phyloP scores from a whole-genome alignment of 2,329 filamentous ascomycete species.

The Shiraia bambusicola region DNA sequence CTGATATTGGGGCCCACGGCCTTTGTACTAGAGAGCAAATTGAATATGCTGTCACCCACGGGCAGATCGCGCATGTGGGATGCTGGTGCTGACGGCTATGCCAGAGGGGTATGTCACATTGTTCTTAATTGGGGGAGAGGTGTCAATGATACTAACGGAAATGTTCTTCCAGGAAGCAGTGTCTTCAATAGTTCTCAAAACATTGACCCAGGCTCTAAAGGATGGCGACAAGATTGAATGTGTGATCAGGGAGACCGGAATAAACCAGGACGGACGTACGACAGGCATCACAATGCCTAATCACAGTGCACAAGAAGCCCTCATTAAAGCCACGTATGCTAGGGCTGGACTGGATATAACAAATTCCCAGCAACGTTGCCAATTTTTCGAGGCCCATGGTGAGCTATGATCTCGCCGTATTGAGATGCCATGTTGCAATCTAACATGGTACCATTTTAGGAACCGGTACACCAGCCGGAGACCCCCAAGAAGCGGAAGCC shows the following conservation, averaged over 20 bases:
- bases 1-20: conserved; percentile 11
- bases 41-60: conserved; percentile 37
- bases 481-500: conserved; percentile 27
- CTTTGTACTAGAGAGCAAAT: conserved; percentile 27
- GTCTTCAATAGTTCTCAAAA: conserved; percentile 55
- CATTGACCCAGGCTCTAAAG: conserved; percentile 49
- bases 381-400: conserved; percentile 30
- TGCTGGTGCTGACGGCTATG: conserved; percentile 51
- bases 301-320: conserved; percentile 33
- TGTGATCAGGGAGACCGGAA: conserved; percentile 38
- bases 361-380: not conserved
- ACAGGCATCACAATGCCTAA: conserved; percentile 42
- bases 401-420: too few species aligned
- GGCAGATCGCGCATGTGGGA: conserved; percentile 36
- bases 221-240: conserved; percentile 51
- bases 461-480: too few species aligned
- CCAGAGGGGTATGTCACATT: too few species aligned
- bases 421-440: too few species aligned
- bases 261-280: conserved; percentile 54
- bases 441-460: too few species aligned
- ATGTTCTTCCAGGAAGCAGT: too few species aligned
- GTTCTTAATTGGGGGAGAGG: too few species aligned
- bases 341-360: conserved; percentile 35
- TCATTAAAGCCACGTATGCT: conserved; percentile 42
- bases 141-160: too few species aligned